Base-by-base conservation (phyloP, 805 yeast genomes). In the Kuraishia cidri region DNA sequence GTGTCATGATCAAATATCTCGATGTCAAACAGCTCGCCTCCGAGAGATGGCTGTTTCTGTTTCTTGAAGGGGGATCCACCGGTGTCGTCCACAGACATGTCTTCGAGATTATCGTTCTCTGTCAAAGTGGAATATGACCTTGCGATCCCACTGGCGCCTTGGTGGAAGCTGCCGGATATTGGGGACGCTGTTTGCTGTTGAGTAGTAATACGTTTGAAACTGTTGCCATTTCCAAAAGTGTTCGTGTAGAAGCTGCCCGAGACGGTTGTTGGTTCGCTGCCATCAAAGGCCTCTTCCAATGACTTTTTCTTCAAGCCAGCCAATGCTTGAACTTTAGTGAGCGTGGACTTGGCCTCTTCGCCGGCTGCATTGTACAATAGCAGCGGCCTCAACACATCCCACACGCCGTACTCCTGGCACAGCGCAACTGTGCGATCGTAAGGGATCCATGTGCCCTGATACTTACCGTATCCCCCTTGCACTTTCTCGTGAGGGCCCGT, bases 361-460 rank as follows among this genome's bases (percentile, higher is more conserved):
- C 48, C 44, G 7, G 58, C 44, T 12, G 61, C 49, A 40, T 69
- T 71, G 48, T 58, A 66, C 23, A 10, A 35, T 23, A 75, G 57
- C 34, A 76, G 54, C 4, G 81, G 79, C 38, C 54, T 53, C 37
- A 77, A 50, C 24, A 64, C 52, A 29, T 72, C 76, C 32, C 62
- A 66, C 14, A 76, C 74, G 15, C 72, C 71, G 53, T 74, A 79
- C 41, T 79, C 66, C 41, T 66, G 69, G 35, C 81, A 76, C 54
- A 80, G 62, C 24, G 69, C 65, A 9, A 68, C 60, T 1, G 79
- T 80, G 22, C 74, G 54, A 35, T 68, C 76, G 42, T 66, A 68
- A 4, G 87, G 83, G 26, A 77, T 63, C 85, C 87, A 79, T 9
- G 81, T 79, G 7, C 87, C 88, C 49, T 78, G 84, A 51, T 73